Evolutionary conservation across 192 early-diverging fungal species (phyloP), one percentile per base, ranked within the genome.

Genomic region (Chytriomyces sp.): DNA sequence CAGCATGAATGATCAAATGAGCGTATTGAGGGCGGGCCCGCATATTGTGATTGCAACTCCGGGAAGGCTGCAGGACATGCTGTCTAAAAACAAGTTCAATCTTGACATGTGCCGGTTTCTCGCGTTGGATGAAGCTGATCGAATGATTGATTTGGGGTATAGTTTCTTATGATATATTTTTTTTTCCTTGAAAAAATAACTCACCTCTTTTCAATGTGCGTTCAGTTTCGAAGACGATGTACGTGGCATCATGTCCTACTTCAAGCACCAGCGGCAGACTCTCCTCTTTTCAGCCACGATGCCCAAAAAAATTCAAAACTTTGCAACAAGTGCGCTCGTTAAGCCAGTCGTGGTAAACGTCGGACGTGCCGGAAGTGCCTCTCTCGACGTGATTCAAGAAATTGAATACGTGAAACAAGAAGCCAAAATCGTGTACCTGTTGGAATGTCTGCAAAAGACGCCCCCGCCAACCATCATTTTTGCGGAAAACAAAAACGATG

Each of bases 291-390:
- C 93, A 35, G 95, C 95, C 43, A 96, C 95, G 7, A 96, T 99
- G 97, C 97, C 97, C 10, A 96, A 96, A 80, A 97, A 98, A 86
- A 98, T 99, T 75, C 97, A 97, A 81, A 93, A 97, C 77, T 99
- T 99, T 85, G 97, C 97, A 5, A 80, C 89, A 53, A 91, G 92
- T 0, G 92, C 97, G 0, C 88, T 99, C 1, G 94, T 97, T 20
- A 81, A 92, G 67, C 97, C 97, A 0, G 85, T 96, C 10, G 90
- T 95, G 2, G 96, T 99, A n/a, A 99, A 99, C 80, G 97, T 99
- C 44, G 96, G 97, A 63, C 93, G 97, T 74, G 96, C 97, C 45
- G 97, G 97, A 67, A 94, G 95, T 7, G 96, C 97, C 20, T 96
- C 92, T 77, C 88, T 98, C 87, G 96, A 99, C 81, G 94, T 99